Percentiles rank a stretch among this genome's conserved stretches.
Conservation (phyloP, 768 basidiomycete genomes). For the Tricholoma hemisulphureum region DNA sequence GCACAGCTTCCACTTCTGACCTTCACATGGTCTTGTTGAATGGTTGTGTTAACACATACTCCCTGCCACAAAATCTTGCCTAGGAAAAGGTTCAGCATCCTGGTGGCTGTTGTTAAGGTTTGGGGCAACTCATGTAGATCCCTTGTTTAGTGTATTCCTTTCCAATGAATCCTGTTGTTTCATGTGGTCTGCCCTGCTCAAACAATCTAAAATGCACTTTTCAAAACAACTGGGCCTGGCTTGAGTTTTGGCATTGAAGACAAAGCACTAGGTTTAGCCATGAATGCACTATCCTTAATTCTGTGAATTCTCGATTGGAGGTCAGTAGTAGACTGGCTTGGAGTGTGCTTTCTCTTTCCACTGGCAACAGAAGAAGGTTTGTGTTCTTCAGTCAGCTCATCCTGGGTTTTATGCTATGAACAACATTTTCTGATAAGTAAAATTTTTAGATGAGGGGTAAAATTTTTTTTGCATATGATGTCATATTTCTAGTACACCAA, state of each 20-base stretch:
- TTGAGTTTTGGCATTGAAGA: not conserved
- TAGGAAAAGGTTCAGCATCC: constrained; percentile 4
- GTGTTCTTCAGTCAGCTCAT: not conserved
- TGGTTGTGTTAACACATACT: constrained; percentile 20
- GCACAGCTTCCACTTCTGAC: constrained; percentile 2
- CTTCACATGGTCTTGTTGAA: constrained; percentile 5
- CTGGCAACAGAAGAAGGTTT: not conserved
- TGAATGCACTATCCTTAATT: not conserved
- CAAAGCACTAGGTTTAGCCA: not conserved
- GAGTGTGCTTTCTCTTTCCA: not conserved
- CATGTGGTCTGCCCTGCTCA: not conserved
- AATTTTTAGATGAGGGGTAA: too few species aligned
- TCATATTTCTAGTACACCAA: not conserved
- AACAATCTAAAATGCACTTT: not conserved
- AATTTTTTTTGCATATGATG: not conserved
- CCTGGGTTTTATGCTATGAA: not conserved
- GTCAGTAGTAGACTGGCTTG: not conserved
- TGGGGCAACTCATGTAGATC: constrained; percentile 16
- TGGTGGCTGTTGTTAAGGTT: constrained; percentile 7
- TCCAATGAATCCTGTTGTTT: constrained; percentile 12
- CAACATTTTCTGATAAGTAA: not conserved
- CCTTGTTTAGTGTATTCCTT: constrained; percentile 15
- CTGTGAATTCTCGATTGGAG: not conserved
- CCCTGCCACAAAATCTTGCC: constrained; percentile 6
- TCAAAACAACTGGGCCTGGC: not conserved